Evolutionary conservation across 768 basidiomycete genomes (phyloP).

Genomic region (Steccherinum ochraceum): DNA sequence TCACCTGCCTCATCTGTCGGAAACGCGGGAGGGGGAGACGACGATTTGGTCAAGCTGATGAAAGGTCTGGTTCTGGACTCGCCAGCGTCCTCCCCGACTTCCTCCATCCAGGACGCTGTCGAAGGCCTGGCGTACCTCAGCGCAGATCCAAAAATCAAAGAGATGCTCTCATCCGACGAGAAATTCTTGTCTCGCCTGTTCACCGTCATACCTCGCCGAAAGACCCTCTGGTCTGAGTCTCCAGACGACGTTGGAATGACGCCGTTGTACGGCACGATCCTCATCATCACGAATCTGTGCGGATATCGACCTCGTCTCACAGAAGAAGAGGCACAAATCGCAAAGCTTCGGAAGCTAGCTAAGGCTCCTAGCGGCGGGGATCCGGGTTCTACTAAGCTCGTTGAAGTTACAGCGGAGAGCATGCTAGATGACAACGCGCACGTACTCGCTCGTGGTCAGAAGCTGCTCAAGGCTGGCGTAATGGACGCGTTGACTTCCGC

Average conservation of each 20-base stretch:
- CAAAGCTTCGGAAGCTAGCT: constrained; percentile 70
- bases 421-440: constrained; percentile 57
- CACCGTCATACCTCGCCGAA: constrained; percentile 47
- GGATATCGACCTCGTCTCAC: constrained; percentile 63
- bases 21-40: constrained; percentile 21
- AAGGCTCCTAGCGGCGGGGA: constrained; percentile 27
- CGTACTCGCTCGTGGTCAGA: constrained; percentile 56
- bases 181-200: constrained; percentile 53
- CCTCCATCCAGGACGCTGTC: constrained; percentile 53
- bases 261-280: constrained; percentile 70
- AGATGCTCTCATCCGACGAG: constrained; percentile 46
- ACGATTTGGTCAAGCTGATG: constrained; percentile 47
- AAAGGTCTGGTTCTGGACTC: constrained; percentile 44
- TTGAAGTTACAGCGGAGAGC: constrained; percentile 11
- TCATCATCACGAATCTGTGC: constrained; percentile 71
- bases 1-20: constrained; percentile 5
- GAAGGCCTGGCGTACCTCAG: constrained; percentile 87
- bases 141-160: constrained; percentile 54
- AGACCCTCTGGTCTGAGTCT: constrained; percentile 19
- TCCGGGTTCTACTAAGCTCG: constrained; percentile 1
- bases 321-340: constrained; percentile 79
- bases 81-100: constrained; percentile 24
- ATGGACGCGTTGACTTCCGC: constrained; percentile 56
- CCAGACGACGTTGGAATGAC: constrained; percentile 35
- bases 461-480: constrained; percentile 55